Evolutionary conservation across 257 asterid species (phyloP), one percentile per base, ranked within the genome.

Genomic region (Solanum lycopersicoides): DNA sequence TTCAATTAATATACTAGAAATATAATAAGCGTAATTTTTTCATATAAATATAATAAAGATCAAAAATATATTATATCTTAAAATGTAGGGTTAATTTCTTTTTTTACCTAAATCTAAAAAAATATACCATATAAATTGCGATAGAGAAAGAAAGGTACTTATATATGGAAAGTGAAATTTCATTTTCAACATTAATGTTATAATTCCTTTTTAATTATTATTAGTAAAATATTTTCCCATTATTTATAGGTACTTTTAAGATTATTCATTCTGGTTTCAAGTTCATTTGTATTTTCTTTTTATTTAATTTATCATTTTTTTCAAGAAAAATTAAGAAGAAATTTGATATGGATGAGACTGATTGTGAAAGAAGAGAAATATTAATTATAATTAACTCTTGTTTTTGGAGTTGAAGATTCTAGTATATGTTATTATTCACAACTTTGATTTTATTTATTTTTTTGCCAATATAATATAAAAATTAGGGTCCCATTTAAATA

Each of bases 121-220:
- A 39, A 39, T 39, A 7, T 39, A 39, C 3, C 42, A 39, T 0
- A 39, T 6, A 39, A 39, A 39, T 39, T 7, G 42, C 8, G 10
- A 28, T 2, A 12, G 6, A 68, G 0, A 3, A 25, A 30, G 6
- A 2, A 60, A 60, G n/a, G 7, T 30, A 60, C 63, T 35, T 14
- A 50, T 74, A 34, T 20, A 72, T 86, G 76, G 88, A 87, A 65
- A 90, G 86, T 89, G 87, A 90, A 65, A 82, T 86, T 84, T 90
- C 91, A 92, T 91, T 90, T 91, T 88, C 92, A 86, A 60, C 72
- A 90, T 80, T 90, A 71, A 32, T 32, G 66, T 75, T 82, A 44
- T 37, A 56, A 45, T 86, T 87, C 65, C 84, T 88, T 82, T 74
- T 21, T 83, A 71, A 71, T 1, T 16, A 9, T 44, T 76, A 69